A percentile compares a stretch with the other conserved stretches of the same genome.
Conservation (phyloP, 176 grass and related monocot species). For the Rhynchospora pubera region DNA sequence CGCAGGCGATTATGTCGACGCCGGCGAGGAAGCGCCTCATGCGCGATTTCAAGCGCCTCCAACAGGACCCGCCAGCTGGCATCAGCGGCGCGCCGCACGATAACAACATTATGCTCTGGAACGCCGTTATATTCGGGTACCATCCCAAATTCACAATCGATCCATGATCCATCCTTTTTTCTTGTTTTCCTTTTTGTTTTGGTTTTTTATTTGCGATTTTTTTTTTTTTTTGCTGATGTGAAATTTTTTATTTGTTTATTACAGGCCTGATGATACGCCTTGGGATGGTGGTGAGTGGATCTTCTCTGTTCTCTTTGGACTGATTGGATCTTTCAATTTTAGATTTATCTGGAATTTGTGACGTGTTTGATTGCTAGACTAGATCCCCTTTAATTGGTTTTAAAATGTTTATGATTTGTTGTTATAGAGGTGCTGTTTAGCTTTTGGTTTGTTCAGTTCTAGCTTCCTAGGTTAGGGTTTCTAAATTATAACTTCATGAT, state of each 20-base stretch:
- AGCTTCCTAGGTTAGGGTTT: background rate
- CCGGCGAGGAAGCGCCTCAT: slow-evolving; percentile 97
- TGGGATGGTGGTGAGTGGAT: slow-evolving; percentile 85
- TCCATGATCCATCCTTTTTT: background rate
- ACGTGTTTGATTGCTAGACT: background rate
- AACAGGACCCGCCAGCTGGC: slow-evolving; percentile 92
- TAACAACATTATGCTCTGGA: slow-evolving; percentile 99
- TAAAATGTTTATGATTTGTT: background rate
- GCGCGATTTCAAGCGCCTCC: slow-evolving; percentile 97
- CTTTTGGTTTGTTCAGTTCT: background rate
- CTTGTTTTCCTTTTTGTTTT: slow-evolving; percentile 7
- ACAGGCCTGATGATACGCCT: slow-evolving; percentile 90
- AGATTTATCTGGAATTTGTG: background rate
- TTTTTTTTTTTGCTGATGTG: background rate
- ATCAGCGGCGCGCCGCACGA: slow-evolving; percentile 93
- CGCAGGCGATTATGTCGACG: slow-evolving; percentile 63
- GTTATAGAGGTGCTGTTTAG: background rate
- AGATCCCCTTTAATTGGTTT: background rate
- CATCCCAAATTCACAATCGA: background rate
- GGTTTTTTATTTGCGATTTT: background rate
- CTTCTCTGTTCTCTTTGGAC: slow-evolving; percentile 20
- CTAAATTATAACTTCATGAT: background rate
- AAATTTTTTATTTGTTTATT: slow-evolving; percentile 20
- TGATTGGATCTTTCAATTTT: slow-evolving; percentile 2
- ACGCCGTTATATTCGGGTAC: slow-evolving; percentile 97